Evolutionary conservation across 2,329 filamentous ascomycete genomes (phyloP).

Genomic region (Periconia sp.): DNA sequence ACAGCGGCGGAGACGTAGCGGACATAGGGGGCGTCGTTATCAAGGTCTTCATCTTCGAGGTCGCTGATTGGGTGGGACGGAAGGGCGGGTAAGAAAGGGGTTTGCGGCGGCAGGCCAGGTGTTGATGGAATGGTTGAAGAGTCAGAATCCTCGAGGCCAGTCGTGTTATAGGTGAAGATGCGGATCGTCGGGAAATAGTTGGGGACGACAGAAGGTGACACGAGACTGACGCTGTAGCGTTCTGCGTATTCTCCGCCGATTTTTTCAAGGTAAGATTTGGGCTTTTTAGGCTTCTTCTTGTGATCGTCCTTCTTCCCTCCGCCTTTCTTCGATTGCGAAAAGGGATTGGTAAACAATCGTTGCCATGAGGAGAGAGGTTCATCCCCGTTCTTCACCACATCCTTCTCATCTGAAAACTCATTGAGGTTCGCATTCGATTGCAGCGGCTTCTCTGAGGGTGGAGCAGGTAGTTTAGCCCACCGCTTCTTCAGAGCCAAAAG

Average conservation of each 20-base stretch:
- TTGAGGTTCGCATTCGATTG: slow-evolving; percentile 6
- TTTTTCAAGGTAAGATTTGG: slow-evolving; percentile 63
- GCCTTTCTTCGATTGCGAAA: slow-evolving; percentile 11
- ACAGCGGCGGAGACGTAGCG: slow-evolving; percentile 49
- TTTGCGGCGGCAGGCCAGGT: not conserved
- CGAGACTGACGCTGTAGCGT: slow-evolving; percentile 77
- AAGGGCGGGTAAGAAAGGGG: slow-evolving; percentile 1
- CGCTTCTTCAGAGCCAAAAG: slow-evolving; percentile 72
- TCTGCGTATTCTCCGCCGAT: slow-evolving; percentile 83
- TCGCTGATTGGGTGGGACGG: not conserved
- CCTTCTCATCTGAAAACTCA: slow-evolving; percentile 4
- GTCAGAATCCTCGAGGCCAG: slow-evolving; percentile 63
- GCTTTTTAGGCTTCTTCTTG: slow-evolving; percentile 45
- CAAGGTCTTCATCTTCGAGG: slow-evolving; percentile 9
- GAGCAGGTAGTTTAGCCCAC: slow-evolving; percentile 74
- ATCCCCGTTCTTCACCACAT: slow-evolving; percentile 10
- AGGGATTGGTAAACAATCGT: slow-evolving; percentile 15
- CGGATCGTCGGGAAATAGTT: slow-evolving; percentile 88
- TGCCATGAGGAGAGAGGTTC: slow-evolving; percentile 20
- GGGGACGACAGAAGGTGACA: slow-evolving; percentile 85
- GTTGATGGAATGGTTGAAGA: slow-evolving; percentile 1
- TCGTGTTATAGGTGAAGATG: slow-evolving; percentile 94
- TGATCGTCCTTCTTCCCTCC: slow-evolving; percentile 23
- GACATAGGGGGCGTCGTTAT: slow-evolving; percentile 37
- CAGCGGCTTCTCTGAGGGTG: slow-evolving; percentile 21